Base-by-base conservation (phyloP, 257 asterid genomes). In the Forsythia suspensa region DNA sequence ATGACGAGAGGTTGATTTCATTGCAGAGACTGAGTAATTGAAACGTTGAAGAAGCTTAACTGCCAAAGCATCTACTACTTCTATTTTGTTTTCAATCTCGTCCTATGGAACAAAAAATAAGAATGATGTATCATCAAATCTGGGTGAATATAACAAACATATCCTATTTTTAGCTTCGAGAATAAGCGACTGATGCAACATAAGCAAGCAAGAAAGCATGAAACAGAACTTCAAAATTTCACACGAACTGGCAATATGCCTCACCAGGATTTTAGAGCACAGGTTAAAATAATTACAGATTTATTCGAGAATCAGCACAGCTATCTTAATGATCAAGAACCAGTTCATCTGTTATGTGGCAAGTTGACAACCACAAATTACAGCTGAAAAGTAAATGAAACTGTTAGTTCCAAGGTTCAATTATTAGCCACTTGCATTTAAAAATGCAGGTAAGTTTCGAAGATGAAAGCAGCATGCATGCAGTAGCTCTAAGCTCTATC, bases 51-150 rank as follows among this genome's bases (percentile, higher is more conserved):
- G 97, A 85, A 96, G 97, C 93, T 96, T 96, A 46, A 91, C 86
- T 15, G 94, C 93, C 88, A 91, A 79, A 46, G 98, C 98, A 85
- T 96, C 99, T 59, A 90, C 98, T 80, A 96, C 96, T 87, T 96
- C 98, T 80, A 94, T 89, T 78, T 92, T 96, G 80, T 96, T 94
- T 85, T 94, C 99, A 57, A 90, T 81, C 71, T 92, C 99, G 82
- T 89, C 96, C 99, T 91, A 83, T 73, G 63, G 72, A 79, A 79
- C 70, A 16, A 8, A 42, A 8, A 1, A 51, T 12, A n/a, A 52
- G 15, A 51, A 51, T 4, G 61, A 52, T 16, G 61, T 13, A 13
- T 18, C 34, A 29, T 29, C 34, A 29, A 29, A 1, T 52, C 8
- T 15, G 2, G 20, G 43, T 36, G 75, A 78, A 73, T 51, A 73